A percentile compares a stretch with the other conserved stretches of the same genome.
These are phyloP conservation scores for Closterium sp. DNA, from an alignment of 139 green algal species.

Conservation along the genomic window DNA sequence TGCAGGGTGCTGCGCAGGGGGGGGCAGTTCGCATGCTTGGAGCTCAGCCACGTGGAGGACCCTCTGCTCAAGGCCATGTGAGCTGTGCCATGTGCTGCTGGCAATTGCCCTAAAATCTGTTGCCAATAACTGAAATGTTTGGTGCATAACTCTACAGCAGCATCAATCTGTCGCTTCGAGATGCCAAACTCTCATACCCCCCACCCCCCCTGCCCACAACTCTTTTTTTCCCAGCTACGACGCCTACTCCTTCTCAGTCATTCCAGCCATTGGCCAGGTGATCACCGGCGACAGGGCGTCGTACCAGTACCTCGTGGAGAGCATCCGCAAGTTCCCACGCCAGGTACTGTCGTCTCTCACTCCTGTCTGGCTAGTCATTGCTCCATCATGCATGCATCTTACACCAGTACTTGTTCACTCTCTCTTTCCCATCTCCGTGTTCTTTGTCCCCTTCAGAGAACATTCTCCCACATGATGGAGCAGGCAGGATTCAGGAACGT, in stretches of 20 bases:
- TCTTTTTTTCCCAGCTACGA: conserved; percentile 72
- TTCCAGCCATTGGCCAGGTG: conserved; percentile 83
- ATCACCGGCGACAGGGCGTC: conserved; percentile 79
- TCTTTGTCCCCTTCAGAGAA: conserved; percentile 57
- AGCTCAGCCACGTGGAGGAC: conserved; percentile 81
- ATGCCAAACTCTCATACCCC: too few relatives aligned
- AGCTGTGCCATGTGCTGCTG: not conserved
- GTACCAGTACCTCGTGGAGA: conserved; percentile 98
- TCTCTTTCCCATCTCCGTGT: not conserved
- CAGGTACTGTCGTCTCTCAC: conserved; percentile 20
- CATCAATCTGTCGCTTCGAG: too few relatives aligned
- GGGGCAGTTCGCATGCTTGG: conserved; percentile 86
- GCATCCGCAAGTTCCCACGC: conserved; percentile 90
- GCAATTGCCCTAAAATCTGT: too few relatives aligned
- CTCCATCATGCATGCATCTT: not conserved
- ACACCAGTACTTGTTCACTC: not conserved
- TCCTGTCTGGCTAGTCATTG: not conserved
- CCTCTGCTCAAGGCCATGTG: conserved; percentile 65
- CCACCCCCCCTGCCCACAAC: not conserved
- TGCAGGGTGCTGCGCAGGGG: conserved; percentile 76
- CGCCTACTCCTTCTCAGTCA: conserved; percentile 91
- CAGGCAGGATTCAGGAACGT: conserved; percentile 79
- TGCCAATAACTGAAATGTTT: too few relatives aligned
- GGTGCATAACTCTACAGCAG: too few relatives aligned
- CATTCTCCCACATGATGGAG: conserved; percentile 78